Evolutionary conservation across 306 rosid genomes (phyloP).

Genomic region (Rosa chinensis): DNA sequence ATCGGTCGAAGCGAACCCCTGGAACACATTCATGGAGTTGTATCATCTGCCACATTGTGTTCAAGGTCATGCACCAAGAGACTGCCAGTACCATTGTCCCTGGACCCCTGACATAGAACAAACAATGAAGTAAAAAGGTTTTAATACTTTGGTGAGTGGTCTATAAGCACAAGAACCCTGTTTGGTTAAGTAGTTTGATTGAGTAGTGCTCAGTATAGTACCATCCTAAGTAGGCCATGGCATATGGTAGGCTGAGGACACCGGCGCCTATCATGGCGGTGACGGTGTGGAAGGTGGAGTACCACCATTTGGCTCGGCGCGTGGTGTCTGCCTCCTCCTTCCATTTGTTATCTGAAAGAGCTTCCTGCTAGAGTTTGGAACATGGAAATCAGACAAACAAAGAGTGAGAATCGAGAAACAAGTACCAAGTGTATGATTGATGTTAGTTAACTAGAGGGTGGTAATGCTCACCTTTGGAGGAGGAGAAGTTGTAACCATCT

Average conservation of each 20-base stretch:
- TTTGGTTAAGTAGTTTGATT: not conserved
- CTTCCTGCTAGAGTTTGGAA: slow-evolving; percentile 39
- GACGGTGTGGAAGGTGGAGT: slow-evolving; percentile 88
- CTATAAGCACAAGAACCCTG: not conserved
- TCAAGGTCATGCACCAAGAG: slow-evolving; percentile 81
- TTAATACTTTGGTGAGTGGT: not conserved
- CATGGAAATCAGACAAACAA: not conserved
- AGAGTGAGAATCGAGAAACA: not conserved
- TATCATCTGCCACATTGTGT: slow-evolving; percentile 95
- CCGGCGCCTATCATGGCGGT: slow-evolving; percentile 98
- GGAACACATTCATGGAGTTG: slow-evolving; percentile 96
- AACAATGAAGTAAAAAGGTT: not conserved
- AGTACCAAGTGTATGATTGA: not conserved
- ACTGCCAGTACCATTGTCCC: slow-evolving; percentile 62
- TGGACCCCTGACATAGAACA: slow-evolving; percentile 66
- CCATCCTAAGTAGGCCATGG: slow-evolving; percentile 98
- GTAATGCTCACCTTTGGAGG: slow-evolving; percentile 47
- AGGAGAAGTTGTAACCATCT: slow-evolving; percentile 63
- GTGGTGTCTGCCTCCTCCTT: slow-evolving; percentile 42
- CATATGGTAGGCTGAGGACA: slow-evolving; percentile 87
- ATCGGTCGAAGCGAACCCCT: slow-evolving; percentile 78
- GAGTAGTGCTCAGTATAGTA: slow-evolving; percentile 13
- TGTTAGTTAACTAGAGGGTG: not conserved
- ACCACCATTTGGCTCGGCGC: slow-evolving; percentile 91
- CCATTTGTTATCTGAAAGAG: slow-evolving; percentile 50